Base-by-base conservation (phyloP, 164 flowering plant species). In the Protea cynaroides region DNA sequence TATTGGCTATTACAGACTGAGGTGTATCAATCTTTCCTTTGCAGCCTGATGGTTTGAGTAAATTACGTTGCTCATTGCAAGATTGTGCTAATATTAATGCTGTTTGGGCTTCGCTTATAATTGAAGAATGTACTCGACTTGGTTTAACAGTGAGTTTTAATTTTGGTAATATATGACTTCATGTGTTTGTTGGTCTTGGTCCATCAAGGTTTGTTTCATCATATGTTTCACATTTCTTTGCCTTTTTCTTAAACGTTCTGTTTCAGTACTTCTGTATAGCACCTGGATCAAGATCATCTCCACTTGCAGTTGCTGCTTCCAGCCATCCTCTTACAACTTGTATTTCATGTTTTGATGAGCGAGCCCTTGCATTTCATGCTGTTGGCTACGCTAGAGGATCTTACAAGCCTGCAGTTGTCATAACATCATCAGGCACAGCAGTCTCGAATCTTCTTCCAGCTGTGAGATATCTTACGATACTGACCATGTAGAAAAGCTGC, bases 381-480 rank as follows among this genome's bases (percentile, higher is more conserved):
- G 61, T 91, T 76, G 99, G 99, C 40, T 91, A 82, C 82, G 96
- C 86, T 25, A 86, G 84, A 82, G 96, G 97, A 46, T 87, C 95
- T 68, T 69, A 59, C 53, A 80, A 44, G 74, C 96, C 97, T 53
- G 96, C 99, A 38, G 89, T 88, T 7, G 81, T 94, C 57, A 86
- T 94, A 69, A 89, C 99, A 37, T 79, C 99, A 65, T 94, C 99
- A 29, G 99, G 97, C 72, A 94, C 99, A 72, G 99, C 99, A n/a
- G 96, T 88, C 70, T 89, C 99, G 38, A 91, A 94, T 80, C 96
- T 91, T 74, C 80, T 81, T 75, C 97, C 99, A 55, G 97, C 99
- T 67, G 99, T 94, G 79, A 86, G 96, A 59, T 29, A 67, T 49
- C 8, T 25, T 52, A 21, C 24, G 29, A 7, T 62, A 18, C n/a